A percentile compares a stretch with the other conserved stretches of the same genome.
Evolutionary conservation across 805 yeast genomes (phyloP).

Genomic region (Scheffersomyces amazonensis): DNA sequence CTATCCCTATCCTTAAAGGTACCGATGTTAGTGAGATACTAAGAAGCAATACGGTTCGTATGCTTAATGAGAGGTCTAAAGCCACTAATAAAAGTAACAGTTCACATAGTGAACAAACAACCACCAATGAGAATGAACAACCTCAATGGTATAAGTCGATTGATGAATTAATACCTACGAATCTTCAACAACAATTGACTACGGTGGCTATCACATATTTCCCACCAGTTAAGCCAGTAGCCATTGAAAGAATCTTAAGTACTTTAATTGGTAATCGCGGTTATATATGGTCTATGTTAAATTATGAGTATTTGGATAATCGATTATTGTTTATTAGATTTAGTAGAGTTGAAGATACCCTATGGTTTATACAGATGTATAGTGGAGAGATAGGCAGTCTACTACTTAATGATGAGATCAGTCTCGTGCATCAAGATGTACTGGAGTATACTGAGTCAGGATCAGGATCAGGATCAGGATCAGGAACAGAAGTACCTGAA

Average conservation of each 20-base stretch:
- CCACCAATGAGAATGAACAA: constrained; percentile 10
- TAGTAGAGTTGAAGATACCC: constrained; percentile 10
- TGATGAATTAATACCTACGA: constrained; percentile 25
- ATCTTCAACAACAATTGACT: constrained; percentile 32
- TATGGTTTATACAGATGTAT: constrained; percentile 9
- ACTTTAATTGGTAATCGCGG: constrained; percentile 11
- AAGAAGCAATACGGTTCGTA: constrained; percentile 9
- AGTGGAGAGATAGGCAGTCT: neutral
- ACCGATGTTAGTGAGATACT: constrained; percentile 14
- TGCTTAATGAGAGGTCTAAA: constrained; percentile 1
- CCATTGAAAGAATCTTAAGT: constrained; percentile 32
- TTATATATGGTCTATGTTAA: constrained; percentile 34
- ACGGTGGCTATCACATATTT: constrained; percentile 32
- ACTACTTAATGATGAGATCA: constrained; percentile 1
- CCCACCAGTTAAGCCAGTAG: constrained; percentile 23
- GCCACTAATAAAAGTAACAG: neutral
- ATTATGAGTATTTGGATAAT: constrained; percentile 28
- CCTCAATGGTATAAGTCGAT: constrained; percentile 21
- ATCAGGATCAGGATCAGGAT: neutral
- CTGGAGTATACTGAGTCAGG: neutral
- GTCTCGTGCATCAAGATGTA: neutral
- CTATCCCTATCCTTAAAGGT: constrained; percentile 13
- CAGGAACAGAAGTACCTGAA: neutral
- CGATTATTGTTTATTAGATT: constrained; percentile 33
- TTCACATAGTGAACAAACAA: neutral